phyloP scores from a whole-genome alignment of 1,139 yeast species.

The Wickerhamomyces sp. region DNA sequence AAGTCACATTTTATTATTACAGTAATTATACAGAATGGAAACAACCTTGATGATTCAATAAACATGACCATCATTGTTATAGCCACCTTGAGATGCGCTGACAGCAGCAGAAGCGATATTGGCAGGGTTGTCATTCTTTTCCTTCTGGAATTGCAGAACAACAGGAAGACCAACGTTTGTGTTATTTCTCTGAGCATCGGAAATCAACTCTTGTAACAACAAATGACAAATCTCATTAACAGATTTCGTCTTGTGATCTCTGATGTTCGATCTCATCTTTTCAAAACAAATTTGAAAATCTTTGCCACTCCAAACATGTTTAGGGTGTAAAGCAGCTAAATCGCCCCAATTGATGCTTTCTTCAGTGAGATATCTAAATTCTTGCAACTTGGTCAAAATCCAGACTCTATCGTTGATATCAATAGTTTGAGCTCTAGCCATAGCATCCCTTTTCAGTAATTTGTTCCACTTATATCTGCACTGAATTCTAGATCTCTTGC shows the following conservation, averaged over 20 bases:
- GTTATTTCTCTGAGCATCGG: slow-evolving; percentile 15
- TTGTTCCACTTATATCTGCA: slow-evolving; percentile 95
- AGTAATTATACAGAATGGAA: no score
- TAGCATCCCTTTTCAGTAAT: slow-evolving; percentile 56
- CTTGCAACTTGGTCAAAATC: slow-evolving; percentile 48
- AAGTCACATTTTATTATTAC: no score
- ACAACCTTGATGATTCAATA: no score
- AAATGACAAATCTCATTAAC: slow-evolving; percentile 34
- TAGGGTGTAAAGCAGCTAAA: slow-evolving; percentile 40
- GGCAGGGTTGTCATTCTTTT: slow-evolving; percentile 5
- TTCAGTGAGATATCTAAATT: slow-evolving; percentile 39
- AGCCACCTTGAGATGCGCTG: slow-evolving; percentile 3
- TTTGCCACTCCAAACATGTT: slow-evolving; percentile 37
- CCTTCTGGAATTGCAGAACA: slow-evolving; percentile 13
- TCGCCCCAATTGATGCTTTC: slow-evolving; percentile 65
- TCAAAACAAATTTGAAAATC: slow-evolving; percentile 43
- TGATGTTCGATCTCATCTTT: slow-evolving; percentile 36
- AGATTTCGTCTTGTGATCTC: slow-evolving; percentile 34
- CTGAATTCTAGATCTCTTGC: slow-evolving; percentile 83
- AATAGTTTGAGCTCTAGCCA: slow-evolving; percentile 45
- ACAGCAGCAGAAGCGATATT: slow-evolving; percentile 17
- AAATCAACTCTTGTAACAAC: slow-evolving; percentile 19
- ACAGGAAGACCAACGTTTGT: slow-evolving; percentile 18
- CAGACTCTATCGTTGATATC: slow-evolving; percentile 48
- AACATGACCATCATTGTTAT: background rate